Percentiles rank a stretch among this genome's conserved stretches.
Evolutionary conservation across 441 rosid species (phyloP).

Genomic region (Euphorbia schlechtendalii): DNA sequence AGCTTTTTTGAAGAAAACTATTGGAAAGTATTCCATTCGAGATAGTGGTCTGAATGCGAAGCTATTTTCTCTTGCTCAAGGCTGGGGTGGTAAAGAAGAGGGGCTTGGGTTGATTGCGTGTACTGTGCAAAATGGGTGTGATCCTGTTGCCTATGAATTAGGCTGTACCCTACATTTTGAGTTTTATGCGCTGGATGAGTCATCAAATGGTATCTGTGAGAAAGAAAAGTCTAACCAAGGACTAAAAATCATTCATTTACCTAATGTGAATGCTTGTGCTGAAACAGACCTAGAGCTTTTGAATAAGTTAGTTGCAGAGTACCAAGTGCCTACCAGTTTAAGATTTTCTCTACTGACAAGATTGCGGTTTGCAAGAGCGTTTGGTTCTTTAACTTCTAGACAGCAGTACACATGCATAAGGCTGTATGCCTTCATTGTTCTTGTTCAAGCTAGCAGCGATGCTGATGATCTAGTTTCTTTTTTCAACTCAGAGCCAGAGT

Average conservation of each 20-base stretch:
- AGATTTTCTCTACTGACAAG: constrained; percentile 83
- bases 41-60: constrained; percentile 73
- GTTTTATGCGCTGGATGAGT: constrained; percentile 61
- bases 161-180: constrained; percentile 97
- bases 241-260: constrained; percentile 70
- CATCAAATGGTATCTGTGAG: constrained; percentile 26
- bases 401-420: constrained; percentile 92
- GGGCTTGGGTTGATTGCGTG: constrained; percentile 91
- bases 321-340: constrained; percentile 71
- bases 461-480: constrained; percentile 75
- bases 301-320: constrained; percentile 60
- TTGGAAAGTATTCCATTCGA: constrained; percentile 76
- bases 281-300: constrained; percentile 85
- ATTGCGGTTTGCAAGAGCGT: constrained; percentile 89
- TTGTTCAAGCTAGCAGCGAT: constrained; percentile 85
- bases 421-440: constrained; percentile 84
- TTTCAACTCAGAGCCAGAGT: constrained; percentile 91
- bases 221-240: constrained; percentile 52
- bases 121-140: constrained; percentile 59
- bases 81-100: constrained; percentile 99
- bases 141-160: constrained; percentile 62
- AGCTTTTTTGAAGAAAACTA: constrained; percentile 77
- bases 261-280: constrained; percentile 36
- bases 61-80: constrained; percentile 96
- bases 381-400: constrained; percentile 60